These are phyloP conservation scores for Cercis canadensis DNA, from an alignment of 306 rosid genomes.

Conservation along the genomic window DNA sequence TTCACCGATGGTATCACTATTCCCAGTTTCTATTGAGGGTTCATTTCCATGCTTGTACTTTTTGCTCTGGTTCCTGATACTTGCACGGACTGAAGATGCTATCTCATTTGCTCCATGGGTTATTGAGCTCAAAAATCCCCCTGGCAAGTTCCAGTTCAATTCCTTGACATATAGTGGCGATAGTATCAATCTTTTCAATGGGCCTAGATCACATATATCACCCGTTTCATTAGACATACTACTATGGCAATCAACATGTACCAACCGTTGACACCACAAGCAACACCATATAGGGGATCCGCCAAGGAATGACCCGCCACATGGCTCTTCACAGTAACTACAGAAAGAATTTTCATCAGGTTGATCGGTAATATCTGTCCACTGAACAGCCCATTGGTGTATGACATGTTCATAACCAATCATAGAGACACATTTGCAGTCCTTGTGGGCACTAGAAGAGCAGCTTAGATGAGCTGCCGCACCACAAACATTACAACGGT, in stretches of 20 bases:
- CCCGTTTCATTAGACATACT: slow-evolving; percentile 85
- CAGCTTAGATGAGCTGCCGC: slow-evolving; percentile 88
- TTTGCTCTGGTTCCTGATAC: slow-evolving; percentile 84
- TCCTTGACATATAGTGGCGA: slow-evolving; percentile 86
- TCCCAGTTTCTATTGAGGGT: slow-evolving; percentile 62
- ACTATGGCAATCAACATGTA: slow-evolving; percentile 94
- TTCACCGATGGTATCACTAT: slow-evolving; percentile 63
- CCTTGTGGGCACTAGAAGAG: slow-evolving; percentile 84
- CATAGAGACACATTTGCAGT: slow-evolving; percentile 95
- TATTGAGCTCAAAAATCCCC: slow-evolving; percentile 84
- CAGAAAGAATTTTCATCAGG: slow-evolving; percentile 82
- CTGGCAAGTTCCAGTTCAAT: slow-evolving; percentile 56
- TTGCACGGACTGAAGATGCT: slow-evolving; percentile 93
- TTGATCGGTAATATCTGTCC: slow-evolving; percentile 92
- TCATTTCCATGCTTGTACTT: slow-evolving; percentile 78
- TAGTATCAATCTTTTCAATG: slow-evolving; percentile 81
- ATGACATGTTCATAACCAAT: slow-evolving; percentile 73
- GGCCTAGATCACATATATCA: slow-evolving; percentile 92
- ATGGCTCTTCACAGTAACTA: slow-evolving; percentile 95
- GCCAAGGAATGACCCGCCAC: slow-evolving; percentile 91
- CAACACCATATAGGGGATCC: slow-evolving; percentile 99
- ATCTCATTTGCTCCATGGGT: slow-evolving; percentile 98
- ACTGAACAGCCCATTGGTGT: slow-evolving; percentile 98
- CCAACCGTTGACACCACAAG: slow-evolving; percentile 94
- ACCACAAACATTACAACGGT: slow-evolving; percentile 80